Conservation (phyloP, 352 stramenopile genomes). For the Pythium utonaiense region DNA sequence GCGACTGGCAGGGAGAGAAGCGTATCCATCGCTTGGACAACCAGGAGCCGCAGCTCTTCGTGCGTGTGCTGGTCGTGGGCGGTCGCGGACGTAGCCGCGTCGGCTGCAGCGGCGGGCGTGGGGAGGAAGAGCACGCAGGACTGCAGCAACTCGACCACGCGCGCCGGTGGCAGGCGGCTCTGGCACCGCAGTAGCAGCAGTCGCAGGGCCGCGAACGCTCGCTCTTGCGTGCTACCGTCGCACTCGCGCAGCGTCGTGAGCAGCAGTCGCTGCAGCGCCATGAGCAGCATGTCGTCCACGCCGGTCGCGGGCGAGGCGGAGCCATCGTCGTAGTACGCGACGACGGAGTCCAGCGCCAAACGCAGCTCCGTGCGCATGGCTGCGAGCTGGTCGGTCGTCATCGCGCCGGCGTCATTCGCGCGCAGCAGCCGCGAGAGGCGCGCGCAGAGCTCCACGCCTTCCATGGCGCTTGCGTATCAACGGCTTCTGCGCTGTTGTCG, state of each 20-base stretch:
- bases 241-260: conserved; percentile 30
- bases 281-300: conserved; percentile 66
- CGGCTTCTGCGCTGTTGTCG: background rate
- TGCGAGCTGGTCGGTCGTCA: conserved; percentile 4
- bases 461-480: conserved; percentile 20
- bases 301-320: conserved; percentile 23
- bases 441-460: conserved; percentile 58
- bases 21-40: conserved; percentile 28
- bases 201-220: conserved; percentile 27
- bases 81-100: background rate
- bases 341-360: conserved; percentile 26
- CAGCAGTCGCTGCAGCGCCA: conserved; percentile 56
- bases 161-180: background rate
- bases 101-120: conserved; percentile 18
- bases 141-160: conserved; percentile 37
- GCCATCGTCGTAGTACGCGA: conserved; percentile 29
- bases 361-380: conserved; percentile 17
- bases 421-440: conserved; percentile 59
- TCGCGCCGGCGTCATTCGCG: background rate
- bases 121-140: conserved; percentile 57
- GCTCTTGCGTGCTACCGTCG: conserved; percentile 28
- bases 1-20: conserved; percentile 19
- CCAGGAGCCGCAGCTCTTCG: conserved; percentile 56
- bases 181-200: conserved; percentile 34
- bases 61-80: conserved; percentile 20